Base-by-base conservation (phyloP, 2,329 filamentous ascomycete genomes). In the Fusarium sp. region DNA sequence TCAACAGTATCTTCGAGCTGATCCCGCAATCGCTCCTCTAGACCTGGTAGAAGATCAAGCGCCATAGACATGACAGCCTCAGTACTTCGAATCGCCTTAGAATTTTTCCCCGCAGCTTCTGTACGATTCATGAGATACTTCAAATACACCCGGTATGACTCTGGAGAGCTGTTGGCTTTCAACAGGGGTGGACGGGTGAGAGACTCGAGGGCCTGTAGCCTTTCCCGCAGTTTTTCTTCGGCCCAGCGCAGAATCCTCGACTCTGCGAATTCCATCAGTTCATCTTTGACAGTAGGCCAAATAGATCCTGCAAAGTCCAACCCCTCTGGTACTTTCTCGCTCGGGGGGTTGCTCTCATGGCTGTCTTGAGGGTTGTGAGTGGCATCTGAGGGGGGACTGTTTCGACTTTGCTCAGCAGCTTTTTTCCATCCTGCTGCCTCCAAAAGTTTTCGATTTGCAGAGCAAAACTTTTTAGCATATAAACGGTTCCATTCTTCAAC, bases 21-120 rank as follows among this genome's bases (percentile, higher is more conserved):
- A 17, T 32, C 8, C 18, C 65, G 63, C 11, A 68, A 2, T 0
- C 20, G 13, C 20, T 48, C 17, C 50, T 69, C 44, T 28, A 64
- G 10, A n/a, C 44, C 39, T 7, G 65, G 50, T 5, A 51, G 12
- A 22, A 69, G 15, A 8, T 63, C 51, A 8, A 69, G 18, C 6
- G n/a, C 57, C 50, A 69, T 18, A 0, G 66, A 69, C 32, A 69
- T 56, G 0, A 35, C 65, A 18, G 65, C 57, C 55, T 69, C 57
- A 9, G 50, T 63, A 1, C 47, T 8, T 20, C 32, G 3, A 1
- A 53, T 56, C 0, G 22, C 3, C 1, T 3, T 17, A 0, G 65
- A 51, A 1, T 51, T 69, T 0, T 38, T 55, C 0, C 44, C 50
- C 0, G 35, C 12, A 30, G 35, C 35, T 3, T 45, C 1, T 5